Conservation (phyloP, 768 basidiomycete species). For the Termitomyces sp. region DNA sequence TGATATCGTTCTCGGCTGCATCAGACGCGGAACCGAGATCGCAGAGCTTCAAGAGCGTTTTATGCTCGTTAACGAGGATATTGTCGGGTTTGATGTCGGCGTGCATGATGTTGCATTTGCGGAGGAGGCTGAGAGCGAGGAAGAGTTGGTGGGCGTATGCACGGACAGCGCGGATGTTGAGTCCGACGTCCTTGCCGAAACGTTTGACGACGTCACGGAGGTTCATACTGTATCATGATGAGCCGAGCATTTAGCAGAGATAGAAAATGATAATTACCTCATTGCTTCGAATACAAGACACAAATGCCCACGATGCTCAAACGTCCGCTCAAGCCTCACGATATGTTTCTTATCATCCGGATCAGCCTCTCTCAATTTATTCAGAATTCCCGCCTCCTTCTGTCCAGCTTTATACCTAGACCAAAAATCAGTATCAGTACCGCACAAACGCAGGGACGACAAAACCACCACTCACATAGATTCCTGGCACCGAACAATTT, state of each 20-base stretch:
- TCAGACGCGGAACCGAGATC: slow-evolving; percentile 98
- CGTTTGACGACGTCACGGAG: slow-evolving; percentile 96
- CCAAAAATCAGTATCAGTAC: slow-evolving; percentile 1
- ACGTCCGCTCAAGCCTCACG: slow-evolving; percentile 88
- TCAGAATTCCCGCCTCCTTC: slow-evolving; percentile 83
- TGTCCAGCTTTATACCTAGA: slow-evolving; percentile 93
- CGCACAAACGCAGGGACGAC: slow-evolving; percentile 2
- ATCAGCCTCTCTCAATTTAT: slow-evolving; percentile 84
- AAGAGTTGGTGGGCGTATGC: slow-evolving; percentile 99
- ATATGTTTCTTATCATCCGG: slow-evolving; percentile 97
- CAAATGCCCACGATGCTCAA: slow-evolving; percentile 95
- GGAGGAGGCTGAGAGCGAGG: slow-evolving; percentile 77
- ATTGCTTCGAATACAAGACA: slow-evolving; percentile 95
- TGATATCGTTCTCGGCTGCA: slow-evolving; percentile 93
- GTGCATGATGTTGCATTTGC: slow-evolving; percentile 93
- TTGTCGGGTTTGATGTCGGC: slow-evolving; percentile 99
- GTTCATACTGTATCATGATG: slow-evolving; percentile 72
- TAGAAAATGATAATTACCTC: slow-evolving; percentile 48
- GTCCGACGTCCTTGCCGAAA: slow-evolving; percentile 96
- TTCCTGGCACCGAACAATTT: slow-evolving; percentile 94
- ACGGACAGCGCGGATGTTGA: slow-evolving; percentile 95
- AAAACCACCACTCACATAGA: slow-evolving; percentile 63
- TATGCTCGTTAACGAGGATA: slow-evolving; percentile 93
- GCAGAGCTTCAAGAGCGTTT: slow-evolving; percentile 90
- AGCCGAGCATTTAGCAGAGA: not conserved